These are phyloP conservation scores for Russula griseocarnosa DNA, from an alignment of 768 basidiomycete species.

Conservation along the genomic window DNA sequence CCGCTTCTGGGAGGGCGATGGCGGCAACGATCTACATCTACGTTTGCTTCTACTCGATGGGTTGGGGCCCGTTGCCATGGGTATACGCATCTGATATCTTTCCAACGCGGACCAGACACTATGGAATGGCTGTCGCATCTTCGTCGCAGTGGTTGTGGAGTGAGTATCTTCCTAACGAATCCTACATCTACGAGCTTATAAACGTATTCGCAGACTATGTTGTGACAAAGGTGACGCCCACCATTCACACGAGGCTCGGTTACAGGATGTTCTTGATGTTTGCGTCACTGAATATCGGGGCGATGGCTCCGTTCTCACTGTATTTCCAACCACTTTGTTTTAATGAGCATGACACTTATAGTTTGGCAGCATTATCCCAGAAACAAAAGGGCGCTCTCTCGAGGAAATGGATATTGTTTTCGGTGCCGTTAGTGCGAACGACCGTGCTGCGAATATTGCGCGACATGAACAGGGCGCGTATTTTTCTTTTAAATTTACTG, in stretches of 20 bases:
- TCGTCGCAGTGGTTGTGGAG: slow-evolving; percentile 83
- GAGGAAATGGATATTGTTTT: slow-evolving; percentile 58
- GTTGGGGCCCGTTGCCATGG: slow-evolving; percentile 70
- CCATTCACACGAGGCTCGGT: slow-evolving; percentile 54
- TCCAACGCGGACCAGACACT: slow-evolving; percentile 78
- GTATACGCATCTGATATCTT: slow-evolving; percentile 77
- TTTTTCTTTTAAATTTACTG: neutral
- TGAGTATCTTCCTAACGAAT: slow-evolving; percentile 36
- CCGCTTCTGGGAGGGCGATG: slow-evolving; percentile 68
- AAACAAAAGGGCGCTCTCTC: slow-evolving; percentile 42
- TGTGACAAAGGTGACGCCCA: slow-evolving; percentile 66
- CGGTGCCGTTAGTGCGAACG: slow-evolving; percentile 53
- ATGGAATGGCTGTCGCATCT: slow-evolving; percentile 70
- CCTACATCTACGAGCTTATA: neutral
- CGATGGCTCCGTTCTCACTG: slow-evolving; percentile 65
- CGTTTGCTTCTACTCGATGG: slow-evolving; percentile 85
- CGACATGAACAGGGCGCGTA: slow-evolving; percentile 40
- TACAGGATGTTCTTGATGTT: slow-evolving; percentile 80
- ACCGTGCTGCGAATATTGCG: slow-evolving; percentile 51
- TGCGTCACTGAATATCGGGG: slow-evolving; percentile 66
- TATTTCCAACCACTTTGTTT: slow-evolving; percentile 34
- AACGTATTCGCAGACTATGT: slow-evolving; percentile 51
- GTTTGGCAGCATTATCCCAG: slow-evolving; percentile 37
- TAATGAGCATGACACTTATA: neutral
- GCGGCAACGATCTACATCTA: slow-evolving; percentile 84